Evolutionary conservation across 768 basidiomycete species (phyloP).

Genomic region (Lactarius trivialis): DNA sequence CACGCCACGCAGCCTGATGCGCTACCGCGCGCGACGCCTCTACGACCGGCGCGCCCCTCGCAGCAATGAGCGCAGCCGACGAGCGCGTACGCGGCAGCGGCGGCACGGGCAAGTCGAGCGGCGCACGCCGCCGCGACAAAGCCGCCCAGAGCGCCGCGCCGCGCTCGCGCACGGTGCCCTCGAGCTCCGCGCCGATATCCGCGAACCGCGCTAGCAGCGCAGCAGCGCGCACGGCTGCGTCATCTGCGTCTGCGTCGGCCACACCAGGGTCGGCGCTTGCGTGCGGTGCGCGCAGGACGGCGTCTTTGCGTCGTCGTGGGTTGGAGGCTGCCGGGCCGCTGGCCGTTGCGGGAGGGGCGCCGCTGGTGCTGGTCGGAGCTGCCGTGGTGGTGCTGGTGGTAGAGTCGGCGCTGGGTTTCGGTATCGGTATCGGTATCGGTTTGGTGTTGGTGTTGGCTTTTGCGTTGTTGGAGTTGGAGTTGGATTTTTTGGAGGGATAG

Average conservation of each 20-base stretch:
- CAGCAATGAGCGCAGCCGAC: background rate
- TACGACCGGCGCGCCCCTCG: background rate
- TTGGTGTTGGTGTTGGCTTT: background rate
- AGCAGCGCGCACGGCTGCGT: constrained; percentile 1
- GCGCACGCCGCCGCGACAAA: background rate
- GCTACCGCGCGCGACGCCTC: constrained; percentile 5
- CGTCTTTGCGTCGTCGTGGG: constrained; percentile 15
- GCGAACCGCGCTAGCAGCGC: constrained; percentile 12
- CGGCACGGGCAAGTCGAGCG: constrained; percentile 4
- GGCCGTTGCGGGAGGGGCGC: background rate
- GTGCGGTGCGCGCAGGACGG: constrained; percentile 3
- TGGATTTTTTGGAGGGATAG: background rate
- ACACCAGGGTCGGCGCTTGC: background rate
- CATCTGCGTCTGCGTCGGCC: constrained; percentile 7
- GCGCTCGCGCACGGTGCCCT: constrained; percentile 17
- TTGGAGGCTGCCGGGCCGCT: too few relatives aligned
- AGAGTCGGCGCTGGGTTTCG: background rate
- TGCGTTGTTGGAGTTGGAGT: background rate
- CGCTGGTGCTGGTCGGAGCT: background rate
- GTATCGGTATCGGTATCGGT: background rate
- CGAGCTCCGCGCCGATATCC: constrained; percentile 6
- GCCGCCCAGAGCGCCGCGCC: constrained; percentile 11
- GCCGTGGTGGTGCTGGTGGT: background rate
- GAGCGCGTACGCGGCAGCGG: background rate
- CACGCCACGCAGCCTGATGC: constrained; percentile 8